A percentile compares a stretch with the other conserved stretches of the same genome.
Conservation (phyloP, 345 rosid genomes). For the Populus ilicifolia region DNA sequence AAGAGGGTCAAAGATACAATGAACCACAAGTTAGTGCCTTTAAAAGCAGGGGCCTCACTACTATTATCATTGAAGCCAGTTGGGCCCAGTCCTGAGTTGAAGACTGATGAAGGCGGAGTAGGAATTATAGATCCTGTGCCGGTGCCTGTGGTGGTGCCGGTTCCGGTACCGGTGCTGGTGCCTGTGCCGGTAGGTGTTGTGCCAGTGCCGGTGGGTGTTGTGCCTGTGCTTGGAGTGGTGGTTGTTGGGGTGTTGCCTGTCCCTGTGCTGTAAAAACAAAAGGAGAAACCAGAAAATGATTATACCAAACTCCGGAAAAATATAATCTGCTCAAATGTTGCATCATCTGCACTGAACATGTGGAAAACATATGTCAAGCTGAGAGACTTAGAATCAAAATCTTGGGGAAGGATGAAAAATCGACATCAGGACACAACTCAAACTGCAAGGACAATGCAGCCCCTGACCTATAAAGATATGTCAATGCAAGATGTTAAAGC, state of each 20-base stretch:
- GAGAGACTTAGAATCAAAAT: background rate
- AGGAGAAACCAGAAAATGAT: background rate
- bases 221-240: conserved; percentile 12
- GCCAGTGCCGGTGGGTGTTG: background rate
- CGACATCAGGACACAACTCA: conserved; percentile 39
- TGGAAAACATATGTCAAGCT: conserved; percentile 16
- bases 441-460: background rate
- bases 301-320: background rate
- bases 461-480: background rate
- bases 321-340: background rate
- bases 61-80: conserved; percentile 18
- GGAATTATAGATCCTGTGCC: conserved; percentile 15
- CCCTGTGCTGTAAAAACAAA: conserved; percentile 4
- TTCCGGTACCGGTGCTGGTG: conserved; percentile 9
- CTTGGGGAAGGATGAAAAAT: conserved; percentile 7
- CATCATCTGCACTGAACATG: background rate
- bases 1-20: conserved; percentile 10
- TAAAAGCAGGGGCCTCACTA: conserved; percentile 13
- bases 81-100: conserved; percentile 34
- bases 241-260: conserved; percentile 15
- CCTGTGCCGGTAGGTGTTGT: conserved; percentile 13
- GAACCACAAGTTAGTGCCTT: conserved; percentile 12
- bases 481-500: background rate
- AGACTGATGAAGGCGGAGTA: conserved; percentile 22
- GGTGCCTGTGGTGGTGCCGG: conserved; percentile 11